A percentile compares a stretch with the other conserved stretches of the same genome.
These are phyloP conservation scores for Aureobasidium vineae DNA, from an alignment of 2,329 filamentous ascomycete genomes.

Conservation along the genomic window DNA sequence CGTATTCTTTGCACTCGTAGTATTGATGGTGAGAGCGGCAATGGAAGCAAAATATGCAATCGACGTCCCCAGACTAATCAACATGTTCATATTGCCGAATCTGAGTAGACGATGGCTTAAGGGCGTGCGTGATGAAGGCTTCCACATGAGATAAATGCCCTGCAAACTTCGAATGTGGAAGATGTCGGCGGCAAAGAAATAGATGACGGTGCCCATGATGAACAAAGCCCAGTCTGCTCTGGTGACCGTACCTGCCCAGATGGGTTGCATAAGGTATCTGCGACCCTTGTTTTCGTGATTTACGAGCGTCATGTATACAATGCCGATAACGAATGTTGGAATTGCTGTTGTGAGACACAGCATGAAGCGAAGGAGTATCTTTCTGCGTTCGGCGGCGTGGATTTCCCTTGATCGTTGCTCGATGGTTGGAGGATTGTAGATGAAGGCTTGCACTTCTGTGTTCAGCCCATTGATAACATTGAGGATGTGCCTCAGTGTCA, in stretches of 20 bases:
- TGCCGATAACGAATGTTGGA: constrained; percentile 81
- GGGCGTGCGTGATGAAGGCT: constrained; percentile 68
- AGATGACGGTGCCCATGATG: constrained; percentile 78
- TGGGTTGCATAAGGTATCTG: constrained; percentile 66
- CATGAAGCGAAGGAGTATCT: constrained; percentile 67
- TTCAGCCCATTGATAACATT: constrained; percentile 65
- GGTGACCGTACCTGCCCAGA: constrained; percentile 66
- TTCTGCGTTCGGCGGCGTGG: constrained; percentile 65
- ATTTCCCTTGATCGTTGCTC: constrained; percentile 78
- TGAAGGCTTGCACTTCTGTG: constrained; percentile 61
- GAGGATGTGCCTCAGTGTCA: constrained; percentile 76
- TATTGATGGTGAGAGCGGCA: constrained; percentile 66
- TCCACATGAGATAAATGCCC: constrained; percentile 76
- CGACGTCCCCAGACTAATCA: constrained; percentile 83
- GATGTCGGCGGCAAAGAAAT: constrained; percentile 80
- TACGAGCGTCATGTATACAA: constrained; percentile 86
- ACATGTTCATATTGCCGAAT: constrained; percentile 96
- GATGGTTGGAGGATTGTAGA: constrained; percentile 77
- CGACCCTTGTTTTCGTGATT: constrained; percentile 57
- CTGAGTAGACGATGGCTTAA: constrained; percentile 75
- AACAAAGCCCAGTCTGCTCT: constrained; percentile 77
- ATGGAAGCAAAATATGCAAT: constrained; percentile 85
- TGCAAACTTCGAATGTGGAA: constrained; percentile 79
- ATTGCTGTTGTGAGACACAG: constrained; percentile 69
- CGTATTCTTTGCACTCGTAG: constrained; percentile 34